Evolutionary conservation across 2,329 filamentous ascomycete species (phyloP).

Genomic region (Sclerotinia borealis): DNA sequence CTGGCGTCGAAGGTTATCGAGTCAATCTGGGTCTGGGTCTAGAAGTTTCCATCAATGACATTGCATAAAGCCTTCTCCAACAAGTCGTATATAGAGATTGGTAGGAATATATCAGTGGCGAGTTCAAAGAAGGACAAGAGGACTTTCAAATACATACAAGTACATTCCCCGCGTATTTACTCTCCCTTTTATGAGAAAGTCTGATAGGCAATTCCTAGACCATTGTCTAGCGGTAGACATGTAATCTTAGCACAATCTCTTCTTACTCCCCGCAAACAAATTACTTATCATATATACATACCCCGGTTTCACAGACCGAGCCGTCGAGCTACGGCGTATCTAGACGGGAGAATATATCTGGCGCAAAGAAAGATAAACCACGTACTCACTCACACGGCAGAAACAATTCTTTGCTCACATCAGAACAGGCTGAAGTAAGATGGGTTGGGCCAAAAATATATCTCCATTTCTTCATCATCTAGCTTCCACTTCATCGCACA

Average conservation of each 20-base stretch:
- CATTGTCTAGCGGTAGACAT: constrained; percentile 52
- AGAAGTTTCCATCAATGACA: constrained; percentile 37
- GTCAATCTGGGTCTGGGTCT: too few species aligned
- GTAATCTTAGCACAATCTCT: too few species aligned
- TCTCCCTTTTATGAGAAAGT: not conserved
- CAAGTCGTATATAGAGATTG: constrained; percentile 46
- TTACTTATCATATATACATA: too few species aligned
- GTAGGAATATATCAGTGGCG: constrained; percentile 42
- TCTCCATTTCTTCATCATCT: not conserved
- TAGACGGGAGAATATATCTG: not conserved
- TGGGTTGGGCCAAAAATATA: not conserved
- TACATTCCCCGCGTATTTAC: constrained; percentile 5
- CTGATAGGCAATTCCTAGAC: constrained; percentile 29
- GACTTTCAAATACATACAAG: constrained; percentile 39
- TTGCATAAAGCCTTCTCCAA: constrained; percentile 35
- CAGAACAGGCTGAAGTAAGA: not conserved
- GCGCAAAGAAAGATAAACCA: not conserved
- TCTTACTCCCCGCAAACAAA: too few species aligned
- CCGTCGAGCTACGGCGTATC: not conserved
- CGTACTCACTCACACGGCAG: not conserved
- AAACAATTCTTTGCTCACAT: not conserved
- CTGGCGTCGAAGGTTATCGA: constrained; percentile 53
- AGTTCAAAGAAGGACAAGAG: constrained; percentile 40
- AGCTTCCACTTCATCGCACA: not conserved
- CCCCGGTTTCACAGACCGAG: not conserved